Conservation (phyloP, 306 rosid species). For the Cucurbita pepo region DNA sequence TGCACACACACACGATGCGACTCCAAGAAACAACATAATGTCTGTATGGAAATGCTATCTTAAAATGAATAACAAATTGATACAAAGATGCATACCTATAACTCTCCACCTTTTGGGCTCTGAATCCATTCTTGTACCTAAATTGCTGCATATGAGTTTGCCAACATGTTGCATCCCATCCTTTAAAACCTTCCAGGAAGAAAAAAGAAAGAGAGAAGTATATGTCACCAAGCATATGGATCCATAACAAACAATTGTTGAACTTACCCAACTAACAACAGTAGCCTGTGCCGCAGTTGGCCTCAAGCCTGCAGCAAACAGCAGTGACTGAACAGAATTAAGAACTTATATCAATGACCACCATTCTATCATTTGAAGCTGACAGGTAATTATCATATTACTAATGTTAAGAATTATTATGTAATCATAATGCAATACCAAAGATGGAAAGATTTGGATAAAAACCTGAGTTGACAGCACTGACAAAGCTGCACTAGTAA, state of each 20-base stretch:
- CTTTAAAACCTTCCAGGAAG: conserved; percentile 46
- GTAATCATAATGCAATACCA: background rate
- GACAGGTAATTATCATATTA: too few relatives aligned
- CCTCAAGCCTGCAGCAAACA: conserved; percentile 98
- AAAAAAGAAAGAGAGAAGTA: background rate
- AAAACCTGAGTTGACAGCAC: conserved; percentile 90
- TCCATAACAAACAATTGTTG: conserved; percentile 6
- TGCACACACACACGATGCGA: background rate
- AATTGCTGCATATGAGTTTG: conserved; percentile 71
- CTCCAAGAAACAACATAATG: background rate
- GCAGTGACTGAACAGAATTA: conserved; percentile 77
- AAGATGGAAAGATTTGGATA: background rate
- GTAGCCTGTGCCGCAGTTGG: conserved; percentile 97
- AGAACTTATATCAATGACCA: conserved; percentile 27
- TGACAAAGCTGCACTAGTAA: conserved; percentile 68
- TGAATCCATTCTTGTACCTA: conserved; percentile 98
- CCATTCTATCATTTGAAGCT: conserved; percentile 4
- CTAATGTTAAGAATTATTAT: background rate
- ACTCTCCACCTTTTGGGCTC: conserved; percentile 93
- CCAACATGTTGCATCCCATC: conserved; percentile 99
- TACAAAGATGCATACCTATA: conserved; percentile 38
- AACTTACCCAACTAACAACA: conserved; percentile 92
- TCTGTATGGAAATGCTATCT: background rate
- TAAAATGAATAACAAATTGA: background rate
- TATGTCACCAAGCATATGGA: background rate